Conservation (phyloP, 805 yeast species). For the Candida fluviatilis region DNA sequence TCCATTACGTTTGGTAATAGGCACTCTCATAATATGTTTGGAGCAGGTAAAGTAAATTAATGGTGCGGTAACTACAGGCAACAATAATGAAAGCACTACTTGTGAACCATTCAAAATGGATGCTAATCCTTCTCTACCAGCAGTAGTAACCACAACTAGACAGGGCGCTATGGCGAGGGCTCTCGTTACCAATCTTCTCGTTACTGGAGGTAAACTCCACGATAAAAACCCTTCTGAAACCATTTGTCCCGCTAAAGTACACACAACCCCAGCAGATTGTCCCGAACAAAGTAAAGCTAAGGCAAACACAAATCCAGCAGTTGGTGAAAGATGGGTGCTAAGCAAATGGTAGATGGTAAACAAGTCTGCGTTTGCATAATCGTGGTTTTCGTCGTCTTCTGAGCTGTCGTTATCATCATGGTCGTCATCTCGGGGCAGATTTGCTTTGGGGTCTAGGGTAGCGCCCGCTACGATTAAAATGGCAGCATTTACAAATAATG, state of each 20-base stretch:
- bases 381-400: conserved; percentile 35
- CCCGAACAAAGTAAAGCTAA: conserved; percentile 85
- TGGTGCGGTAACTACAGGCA: conserved; percentile 89
- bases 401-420: conserved; percentile 15
- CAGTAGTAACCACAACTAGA: conserved; percentile 60
- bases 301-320: conserved; percentile 88
- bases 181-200: conserved; percentile 75
- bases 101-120: conserved; percentile 75
- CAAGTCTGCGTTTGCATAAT: conserved; percentile 60
- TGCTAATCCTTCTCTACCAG: conserved; percentile 81
- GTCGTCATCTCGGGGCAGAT: conserved; percentile 7
- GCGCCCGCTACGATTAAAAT: conserved; percentile 91
- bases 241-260: conserved; percentile 92
- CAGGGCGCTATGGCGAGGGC: conserved; percentile 85
- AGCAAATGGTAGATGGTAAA: conserved; percentile 75
- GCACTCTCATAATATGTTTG: conserved; percentile 61
- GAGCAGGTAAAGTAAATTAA: conserved; percentile 75
- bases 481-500: conserved; percentile 88
- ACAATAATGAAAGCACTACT: conserved; percentile 72
- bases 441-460: conserved; percentile 46
- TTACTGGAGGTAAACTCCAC: conserved; percentile 80
- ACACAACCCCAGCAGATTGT: conserved; percentile 93
- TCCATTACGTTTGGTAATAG: conserved; percentile 28
- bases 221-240: conserved; percentile 84
- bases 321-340: conserved; percentile 64